Evolutionary conservation across 805 yeast species (phyloP).

Genomic region (Sugiyamaella floridensis): DNA sequence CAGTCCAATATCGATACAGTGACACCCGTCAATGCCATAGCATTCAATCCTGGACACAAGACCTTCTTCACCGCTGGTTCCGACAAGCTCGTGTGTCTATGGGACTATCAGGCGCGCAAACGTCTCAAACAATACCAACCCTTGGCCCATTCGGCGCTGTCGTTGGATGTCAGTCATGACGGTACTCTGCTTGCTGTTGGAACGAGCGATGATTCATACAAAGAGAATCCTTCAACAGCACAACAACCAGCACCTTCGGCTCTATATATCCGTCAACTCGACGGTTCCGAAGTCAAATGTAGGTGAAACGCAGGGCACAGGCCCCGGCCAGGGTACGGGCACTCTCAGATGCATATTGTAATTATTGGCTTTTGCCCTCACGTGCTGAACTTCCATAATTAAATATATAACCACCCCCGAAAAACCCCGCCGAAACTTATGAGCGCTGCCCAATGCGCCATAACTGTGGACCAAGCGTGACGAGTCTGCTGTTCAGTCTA

Average conservation of each 20-base stretch:
- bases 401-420: no score
- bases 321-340: not conserved
- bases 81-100: slow-evolving; percentile 44
- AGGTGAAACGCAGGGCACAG: not conserved
- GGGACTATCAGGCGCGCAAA: slow-evolving; percentile 44
- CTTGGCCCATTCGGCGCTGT: slow-evolving; percentile 36
- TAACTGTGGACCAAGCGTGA: no score
- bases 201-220: slow-evolving; percentile 44
- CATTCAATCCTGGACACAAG: slow-evolving; percentile 34
- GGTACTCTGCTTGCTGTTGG: slow-evolving; percentile 39
- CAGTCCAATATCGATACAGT: slow-evolving; percentile 43
- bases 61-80: slow-evolving; percentile 48
- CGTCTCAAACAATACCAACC: slow-evolving; percentile 38
- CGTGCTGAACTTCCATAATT: not conserved
- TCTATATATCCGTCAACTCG: slow-evolving; percentile 5
- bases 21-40: slow-evolving; percentile 45
- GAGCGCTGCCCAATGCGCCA: no score
- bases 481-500: no score
- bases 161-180: slow-evolving; percentile 31
- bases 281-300: not conserved
- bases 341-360: not conserved
- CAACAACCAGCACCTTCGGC: slow-evolving; percentile 5
- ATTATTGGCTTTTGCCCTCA: not conserved
- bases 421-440: no score
- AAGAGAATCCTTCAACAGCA: slow-evolving; percentile 25